A percentile compares a stretch with the other conserved stretches of the same genome.
These are phyloP conservation scores for Nicotiana noctiflora DNA, from an alignment of 257 asterid species.

Conservation along the genomic window DNA sequence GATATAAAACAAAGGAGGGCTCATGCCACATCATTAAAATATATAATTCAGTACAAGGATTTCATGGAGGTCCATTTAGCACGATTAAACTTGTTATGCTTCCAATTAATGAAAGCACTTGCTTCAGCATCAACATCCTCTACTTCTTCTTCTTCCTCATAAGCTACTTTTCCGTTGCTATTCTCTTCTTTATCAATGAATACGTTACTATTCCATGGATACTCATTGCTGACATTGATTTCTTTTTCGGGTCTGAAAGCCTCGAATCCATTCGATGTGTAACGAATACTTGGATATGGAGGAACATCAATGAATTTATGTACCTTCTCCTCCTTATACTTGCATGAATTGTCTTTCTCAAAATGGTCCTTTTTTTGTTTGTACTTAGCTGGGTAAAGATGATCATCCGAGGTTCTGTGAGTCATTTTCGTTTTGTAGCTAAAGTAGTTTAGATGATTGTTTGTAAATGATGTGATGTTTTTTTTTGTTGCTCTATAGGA, in stretches of 20 bases:
- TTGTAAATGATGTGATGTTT: not conserved
- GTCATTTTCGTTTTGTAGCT: not conserved
- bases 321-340: not conserved
- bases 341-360: not conserved
- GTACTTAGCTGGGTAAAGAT: too few relatives aligned
- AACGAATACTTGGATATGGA: not conserved
- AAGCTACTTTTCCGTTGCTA: not conserved
- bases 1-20: not conserved
- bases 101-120: not conserved
- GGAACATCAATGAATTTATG: constrained; percentile 1
- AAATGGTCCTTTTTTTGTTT: not conserved
- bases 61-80: not conserved
- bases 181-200: not conserved
- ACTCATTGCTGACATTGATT: not conserved
- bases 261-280: not conserved
- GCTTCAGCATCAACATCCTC: not conserved
- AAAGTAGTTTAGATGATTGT: not conserved
- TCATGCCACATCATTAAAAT: not conserved
- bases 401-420: not conserved
- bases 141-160: not conserved
- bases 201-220: not conserved
- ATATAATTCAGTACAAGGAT: not conserved
- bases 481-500: not conserved
- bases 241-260: not conserved
- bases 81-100: not conserved